Base-by-base conservation (phyloP, 371 early-diverging fungal species). In the Mortierella sp. region DNA sequence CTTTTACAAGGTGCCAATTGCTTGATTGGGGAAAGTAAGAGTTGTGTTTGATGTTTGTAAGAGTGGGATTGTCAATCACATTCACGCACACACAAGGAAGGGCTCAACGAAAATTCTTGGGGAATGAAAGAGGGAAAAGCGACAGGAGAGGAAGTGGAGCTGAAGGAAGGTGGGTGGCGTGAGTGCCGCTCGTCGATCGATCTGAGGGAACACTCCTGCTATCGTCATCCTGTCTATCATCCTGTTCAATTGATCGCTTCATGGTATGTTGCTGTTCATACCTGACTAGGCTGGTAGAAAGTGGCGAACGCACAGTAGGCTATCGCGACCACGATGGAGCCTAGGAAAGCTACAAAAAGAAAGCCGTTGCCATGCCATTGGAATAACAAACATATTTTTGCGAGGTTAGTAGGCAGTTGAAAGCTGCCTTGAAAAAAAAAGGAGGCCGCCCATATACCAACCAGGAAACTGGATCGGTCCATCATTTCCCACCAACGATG, bases 291-390 rank as follows among this genome's bases (percentile, higher is more conserved):
- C 9, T 75, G 76, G 51, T 81, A 76, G 21, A 86, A 81, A 9
- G 86, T 86, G 31, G 73, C 82, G 67, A 81, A 86, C 0, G 86
- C 79, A 64, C 79, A 86, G 55, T 86, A 86, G 19, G 77, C 81
- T 31, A 86, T 86, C 69, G 74, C 70, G 1, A 81, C 31, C 34
- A 86, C 48, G 50, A 86, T 53, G 24, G 50, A 54, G 31, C 86
- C 86, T 55, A 86, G 40, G 72, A 86, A 81, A 31, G 74, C 82
- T 81, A 72, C 14, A 44, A 59, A 43, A 16, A 73, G 48, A 48
- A 19, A 40, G 10, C 67, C 67, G 40, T 67, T 67, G 13, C 31
- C 61, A 61, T 37, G 40, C 14, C 13, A 50, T 16, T 6, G 19
- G 24, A 37, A 24, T 19, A 61, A 61, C 31, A 61, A 61, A 28